A percentile compares a stretch with the other conserved stretches of the same genome.
Evolutionary conservation across 2,329 filamentous ascomycete genomes (phyloP).

Genomic region (Incumbomyces lentus): DNA sequence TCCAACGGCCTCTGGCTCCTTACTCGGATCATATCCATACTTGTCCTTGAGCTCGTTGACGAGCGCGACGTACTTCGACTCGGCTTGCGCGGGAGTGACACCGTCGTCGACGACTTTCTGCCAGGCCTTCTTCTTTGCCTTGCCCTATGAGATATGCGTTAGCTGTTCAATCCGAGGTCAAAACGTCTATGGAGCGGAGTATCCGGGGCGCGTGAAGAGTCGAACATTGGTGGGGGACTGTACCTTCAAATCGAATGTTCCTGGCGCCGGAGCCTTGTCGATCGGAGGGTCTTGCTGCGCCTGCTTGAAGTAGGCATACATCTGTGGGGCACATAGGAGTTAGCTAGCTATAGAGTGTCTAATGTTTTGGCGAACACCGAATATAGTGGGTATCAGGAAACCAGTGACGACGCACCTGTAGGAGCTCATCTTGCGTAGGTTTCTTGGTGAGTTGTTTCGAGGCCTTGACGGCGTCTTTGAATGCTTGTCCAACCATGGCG

Average conservation of each 20-base stretch:
- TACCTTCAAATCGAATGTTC: constrained; percentile 33
- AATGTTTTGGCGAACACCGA: not conserved
- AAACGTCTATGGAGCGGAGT: constrained; percentile 42
- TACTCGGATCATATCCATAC: constrained; percentile 57
- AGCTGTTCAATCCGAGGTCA: not conserved
- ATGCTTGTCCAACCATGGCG: constrained; percentile 22
- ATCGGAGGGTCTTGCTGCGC: constrained; percentile 24
- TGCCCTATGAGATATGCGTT: constrained; percentile 44
- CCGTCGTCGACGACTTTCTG: constrained; percentile 56
- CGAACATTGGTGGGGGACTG: no score
- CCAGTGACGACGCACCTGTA: constrained; percentile 26
- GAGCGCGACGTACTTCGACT: constrained; percentile 64
- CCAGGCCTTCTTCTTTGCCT: constrained; percentile 74
- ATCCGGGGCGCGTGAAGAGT: constrained; percentile 42
- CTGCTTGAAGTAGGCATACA: constrained; percentile 33
- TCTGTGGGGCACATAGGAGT: constrained; percentile 15
- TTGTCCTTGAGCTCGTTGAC: constrained; percentile 62
- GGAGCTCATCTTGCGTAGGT: constrained; percentile 27
- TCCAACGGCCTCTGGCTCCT: constrained; percentile 50
- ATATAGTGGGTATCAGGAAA: not conserved
- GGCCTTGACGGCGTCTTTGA: constrained; percentile 25
- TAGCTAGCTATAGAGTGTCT: no score
- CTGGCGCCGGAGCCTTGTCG: constrained; percentile 24
- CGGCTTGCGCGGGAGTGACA: constrained; percentile 54
- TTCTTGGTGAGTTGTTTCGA: constrained; percentile 27